These are phyloP conservation scores for Bruguiera hainesii DNA, from an alignment of 441 rosid genomes.

Conservation along the genomic window DNA sequence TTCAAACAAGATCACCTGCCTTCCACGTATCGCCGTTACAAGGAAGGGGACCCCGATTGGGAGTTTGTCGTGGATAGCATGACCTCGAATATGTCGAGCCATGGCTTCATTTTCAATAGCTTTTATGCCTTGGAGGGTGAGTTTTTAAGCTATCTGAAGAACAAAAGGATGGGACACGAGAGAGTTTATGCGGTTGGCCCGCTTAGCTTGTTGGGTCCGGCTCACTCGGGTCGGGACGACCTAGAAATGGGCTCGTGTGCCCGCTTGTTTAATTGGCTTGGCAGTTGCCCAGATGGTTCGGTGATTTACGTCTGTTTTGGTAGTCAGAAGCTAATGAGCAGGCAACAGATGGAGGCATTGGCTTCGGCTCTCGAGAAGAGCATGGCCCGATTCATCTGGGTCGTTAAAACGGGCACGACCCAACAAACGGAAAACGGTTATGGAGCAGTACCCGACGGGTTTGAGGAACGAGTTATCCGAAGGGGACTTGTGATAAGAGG, in stretches of 20 bases:
- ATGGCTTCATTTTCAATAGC: constrained; percentile 45
- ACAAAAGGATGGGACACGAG: constrained; percentile 23
- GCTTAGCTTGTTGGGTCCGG: constrained; percentile 33
- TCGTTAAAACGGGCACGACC: constrained; percentile 30
- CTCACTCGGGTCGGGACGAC: neutral
- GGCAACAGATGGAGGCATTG: constrained; percentile 42
- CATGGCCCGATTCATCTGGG: constrained; percentile 47
- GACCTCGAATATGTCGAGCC: constrained; percentile 28
- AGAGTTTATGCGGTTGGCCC: constrained; percentile 50
- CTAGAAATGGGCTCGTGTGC: neutral
- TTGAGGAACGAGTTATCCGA: constrained; percentile 33
- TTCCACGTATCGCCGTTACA: constrained; percentile 26
- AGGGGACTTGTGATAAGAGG: constrained; percentile 39
- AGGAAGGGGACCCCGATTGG: constrained; percentile 28
- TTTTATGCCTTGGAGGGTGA: constrained; percentile 36
- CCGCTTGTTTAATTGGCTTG: constrained; percentile 39
- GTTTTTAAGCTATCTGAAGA: constrained; percentile 29
- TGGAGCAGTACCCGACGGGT: constrained; percentile 36
- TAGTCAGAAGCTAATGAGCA: constrained; percentile 41
- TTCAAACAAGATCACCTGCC: constrained; percentile 48
- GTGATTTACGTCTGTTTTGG: constrained; percentile 57
- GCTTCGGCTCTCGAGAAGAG: constrained; percentile 45
- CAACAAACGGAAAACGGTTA: constrained; percentile 18
- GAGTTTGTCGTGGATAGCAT: constrained; percentile 20
- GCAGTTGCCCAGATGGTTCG: constrained; percentile 40